Evolutionary conservation across 2,329 filamentous ascomycete genomes (phyloP).

Genomic region (Atkinsonella hypoxylon): DNA sequence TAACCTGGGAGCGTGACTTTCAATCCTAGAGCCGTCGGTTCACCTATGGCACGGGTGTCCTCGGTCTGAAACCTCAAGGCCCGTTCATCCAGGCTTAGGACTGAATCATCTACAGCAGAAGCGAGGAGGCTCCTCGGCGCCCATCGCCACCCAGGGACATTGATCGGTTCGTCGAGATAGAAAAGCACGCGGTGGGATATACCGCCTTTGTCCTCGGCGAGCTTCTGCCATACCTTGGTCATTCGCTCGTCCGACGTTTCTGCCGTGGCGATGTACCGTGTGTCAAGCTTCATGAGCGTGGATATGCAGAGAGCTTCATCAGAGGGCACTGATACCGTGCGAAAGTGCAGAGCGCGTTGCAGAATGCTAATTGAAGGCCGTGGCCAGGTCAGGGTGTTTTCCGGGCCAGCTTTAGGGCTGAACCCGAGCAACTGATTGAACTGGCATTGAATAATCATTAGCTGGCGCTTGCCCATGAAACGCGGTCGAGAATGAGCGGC

Average conservation of each 20-base stretch:
- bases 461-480: too few relatives aligned
- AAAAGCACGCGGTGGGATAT: constrained; percentile 14
- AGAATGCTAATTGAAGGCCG: constrained; percentile 9
- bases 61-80: constrained; percentile 7
- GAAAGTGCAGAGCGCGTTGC: constrained; percentile 15
- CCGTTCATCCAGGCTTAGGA: constrained; percentile 10
- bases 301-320: constrained; percentile 20
- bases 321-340: constrained; percentile 17
- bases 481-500: too few relatives aligned
- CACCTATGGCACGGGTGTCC: constrained; percentile 2
- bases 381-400: constrained; percentile 2
- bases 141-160: constrained; percentile 16
- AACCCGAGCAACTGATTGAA: constrained; percentile 11
- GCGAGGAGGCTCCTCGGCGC: constrained; percentile 13
- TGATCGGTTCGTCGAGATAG: constrained; percentile 12
- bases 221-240: constrained; percentile 13
- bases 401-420: constrained; percentile 2
- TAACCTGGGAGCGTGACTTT: constrained; percentile 9
- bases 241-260: constrained; percentile 11
- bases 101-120: constrained; percentile 9
- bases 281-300: constrained; percentile 16
- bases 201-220: constrained; percentile 9
- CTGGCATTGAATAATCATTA: constrained; percentile 2
- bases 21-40: constrained; percentile 10
- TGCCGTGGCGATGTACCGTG: constrained; percentile 8